These are phyloP conservation scores for Agroathelia rolfsii DNA, from an alignment of 1,284 basidiomycete genomes.

Conservation along the genomic window DNA sequence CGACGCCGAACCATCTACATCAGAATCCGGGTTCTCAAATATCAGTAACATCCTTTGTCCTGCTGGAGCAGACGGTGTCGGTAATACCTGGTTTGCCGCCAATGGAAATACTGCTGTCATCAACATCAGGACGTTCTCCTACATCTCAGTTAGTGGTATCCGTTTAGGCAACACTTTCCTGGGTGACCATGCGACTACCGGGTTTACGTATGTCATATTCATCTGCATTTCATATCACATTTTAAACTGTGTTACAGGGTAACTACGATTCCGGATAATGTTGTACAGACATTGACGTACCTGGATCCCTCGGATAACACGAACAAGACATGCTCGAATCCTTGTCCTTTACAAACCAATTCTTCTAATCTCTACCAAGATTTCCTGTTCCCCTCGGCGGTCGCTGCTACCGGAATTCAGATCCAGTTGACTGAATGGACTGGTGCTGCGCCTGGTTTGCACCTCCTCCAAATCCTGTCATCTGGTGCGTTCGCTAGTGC, in stretches of 20 bases:
- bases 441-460: conserved; percentile 75
- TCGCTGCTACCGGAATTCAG: conserved; percentile 73
- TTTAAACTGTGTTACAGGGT: conserved; percentile 36
- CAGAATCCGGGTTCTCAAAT: conserved; percentile 53
- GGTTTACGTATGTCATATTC: conserved; percentile 59
- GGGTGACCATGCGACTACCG: conserved; percentile 69
- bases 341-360: conserved; percentile 71
- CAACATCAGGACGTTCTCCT: conserved; percentile 67
- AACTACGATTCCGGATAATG: conserved; percentile 83
- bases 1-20: conserved; percentile 62
- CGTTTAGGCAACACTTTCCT: conserved; percentile 88
- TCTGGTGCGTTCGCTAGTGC: conserved; percentile 83
- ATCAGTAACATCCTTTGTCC: conserved; percentile 81
- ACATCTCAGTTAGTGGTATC: conserved; percentile 67
- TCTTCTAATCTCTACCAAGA: conserved; percentile 77
- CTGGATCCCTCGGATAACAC: conserved; percentile 68
- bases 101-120: conserved; percentile 65
- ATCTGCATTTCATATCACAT: conserved; percentile 4
- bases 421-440: conserved; percentile 72
- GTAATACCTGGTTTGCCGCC: conserved; percentile 77
- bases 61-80: conserved; percentile 64
- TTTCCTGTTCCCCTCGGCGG: conserved; percentile 64
- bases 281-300: conserved; percentile 66
- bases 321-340: conserved; percentile 59
- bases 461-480: conserved; percentile 84